Evolutionary conservation across 176 grass and related monocot species (phyloP).

Genomic region (Dendrocalamus sinicus): DNA sequence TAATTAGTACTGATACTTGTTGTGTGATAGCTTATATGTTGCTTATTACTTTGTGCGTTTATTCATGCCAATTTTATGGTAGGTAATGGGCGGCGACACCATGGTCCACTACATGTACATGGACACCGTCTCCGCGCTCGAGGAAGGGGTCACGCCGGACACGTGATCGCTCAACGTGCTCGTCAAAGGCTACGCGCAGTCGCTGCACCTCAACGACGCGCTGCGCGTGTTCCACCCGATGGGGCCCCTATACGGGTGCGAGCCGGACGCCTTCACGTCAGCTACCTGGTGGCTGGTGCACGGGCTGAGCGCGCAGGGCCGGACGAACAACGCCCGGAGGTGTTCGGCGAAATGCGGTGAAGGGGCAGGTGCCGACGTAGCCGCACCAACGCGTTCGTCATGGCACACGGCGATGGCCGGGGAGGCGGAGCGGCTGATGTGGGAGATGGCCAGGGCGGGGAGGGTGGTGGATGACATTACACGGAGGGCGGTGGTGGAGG

Average conservation of each 20-base stretch:
- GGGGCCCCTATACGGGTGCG: slow-evolving; percentile 56
- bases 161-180: slow-evolving; percentile 71
- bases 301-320: slow-evolving; percentile 74
- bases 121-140: slow-evolving; percentile 72
- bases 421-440: slow-evolving; percentile 55
- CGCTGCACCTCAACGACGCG: slow-evolving; percentile 82
- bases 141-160: slow-evolving; percentile 69
- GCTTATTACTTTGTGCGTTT: too few relatives aligned
- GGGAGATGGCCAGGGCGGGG: slow-evolving; percentile 57
- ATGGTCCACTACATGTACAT: slow-evolving; percentile 83
- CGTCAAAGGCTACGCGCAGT: slow-evolving; percentile 72
- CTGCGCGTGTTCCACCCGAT: slow-evolving; percentile 89
- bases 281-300: slow-evolving; percentile 77
- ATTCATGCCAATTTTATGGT: too few relatives aligned
- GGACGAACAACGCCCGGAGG: slow-evolving; percentile 65
- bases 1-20: too few relatives aligned
- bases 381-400: slow-evolving; percentile 59
- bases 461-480: slow-evolving; percentile 61
- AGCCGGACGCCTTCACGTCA: slow-evolving; percentile 73
- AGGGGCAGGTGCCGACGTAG: slow-evolving; percentile 42
- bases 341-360: slow-evolving; percentile 65
- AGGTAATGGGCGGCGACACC: slow-evolving; percentile 58
- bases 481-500: slow-evolving; percentile 57
- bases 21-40: too few relatives aligned
- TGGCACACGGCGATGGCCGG: slow-evolving; percentile 56